Evolutionary conservation across 176 grass and related monocot genomes (phyloP).

Genomic region (Phyllostachys edulis): DNA sequence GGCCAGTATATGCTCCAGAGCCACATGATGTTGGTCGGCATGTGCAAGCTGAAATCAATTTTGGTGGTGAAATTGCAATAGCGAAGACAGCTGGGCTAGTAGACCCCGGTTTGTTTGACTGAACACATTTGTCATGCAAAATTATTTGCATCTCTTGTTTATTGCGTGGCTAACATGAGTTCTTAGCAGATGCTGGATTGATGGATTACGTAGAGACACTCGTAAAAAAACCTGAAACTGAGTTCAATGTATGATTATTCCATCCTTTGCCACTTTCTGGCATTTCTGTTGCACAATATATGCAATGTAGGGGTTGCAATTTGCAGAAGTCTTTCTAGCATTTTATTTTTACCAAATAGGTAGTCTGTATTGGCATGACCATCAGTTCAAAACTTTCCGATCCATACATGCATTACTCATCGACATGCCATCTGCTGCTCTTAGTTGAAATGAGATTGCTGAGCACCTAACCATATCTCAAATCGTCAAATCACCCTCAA

Average conservation of each 20-base stretch:
- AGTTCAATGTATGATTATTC: slow-evolving; percentile 71
- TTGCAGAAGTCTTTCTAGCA: not conserved
- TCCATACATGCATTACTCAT: not conserved
- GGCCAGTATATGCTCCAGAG: slow-evolving; percentile 63
- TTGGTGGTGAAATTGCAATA: slow-evolving; percentile 40
- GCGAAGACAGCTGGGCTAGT: slow-evolving; percentile 63
- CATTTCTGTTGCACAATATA: slow-evolving; percentile 13
- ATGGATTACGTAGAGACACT: slow-evolving; percentile 68
- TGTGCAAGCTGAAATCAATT: slow-evolving; percentile 72
- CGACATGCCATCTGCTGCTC: not conserved
- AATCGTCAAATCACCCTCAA: slow-evolving; percentile 1
- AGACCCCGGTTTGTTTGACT: slow-evolving; percentile 66
- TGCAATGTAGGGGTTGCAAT: not conserved
- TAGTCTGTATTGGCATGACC: not conserved
- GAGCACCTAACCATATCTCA: not conserved
- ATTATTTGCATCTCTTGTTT: slow-evolving; percentile 21
- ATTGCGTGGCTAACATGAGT: slow-evolving; percentile 16
- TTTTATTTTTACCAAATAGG: slow-evolving; percentile 1
- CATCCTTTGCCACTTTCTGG: slow-evolving; percentile 18
- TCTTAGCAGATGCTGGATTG: slow-evolving; percentile 68
- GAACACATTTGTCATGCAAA: not conserved
- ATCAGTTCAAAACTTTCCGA: slow-evolving; percentile 3
- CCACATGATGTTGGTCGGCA: slow-evolving; percentile 73
- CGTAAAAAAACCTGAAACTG: slow-evolving; percentile 63
- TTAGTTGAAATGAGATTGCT: not conserved